Evolutionary conservation across 2,329 filamentous ascomycete genomes (phyloP).

Genomic region (Fusarium nisikadoi): DNA sequence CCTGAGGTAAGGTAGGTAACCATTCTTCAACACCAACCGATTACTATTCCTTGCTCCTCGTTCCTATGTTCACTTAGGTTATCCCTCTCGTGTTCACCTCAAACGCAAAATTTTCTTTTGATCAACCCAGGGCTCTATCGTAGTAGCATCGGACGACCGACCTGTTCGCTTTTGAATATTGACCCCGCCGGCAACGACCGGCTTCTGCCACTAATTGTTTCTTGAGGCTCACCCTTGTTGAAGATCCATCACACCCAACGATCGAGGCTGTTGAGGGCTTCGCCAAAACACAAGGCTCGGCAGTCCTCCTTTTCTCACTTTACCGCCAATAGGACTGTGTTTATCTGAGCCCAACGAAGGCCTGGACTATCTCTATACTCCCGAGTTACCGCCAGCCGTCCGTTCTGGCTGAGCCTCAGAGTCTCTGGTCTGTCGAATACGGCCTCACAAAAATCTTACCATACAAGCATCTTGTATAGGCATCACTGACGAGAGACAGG

Average conservation of each 20-base stretch:
- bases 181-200: slow-evolving; percentile 28
- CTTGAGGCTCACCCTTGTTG: neutral
- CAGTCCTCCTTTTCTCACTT: neutral
- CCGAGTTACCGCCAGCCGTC: neutral
- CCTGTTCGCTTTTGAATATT: neutral
- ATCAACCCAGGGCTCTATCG: neutral
- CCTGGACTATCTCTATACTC: neutral
- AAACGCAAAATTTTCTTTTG: neutral
- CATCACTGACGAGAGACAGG: slow-evolving; percentile 30
- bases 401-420: neutral
- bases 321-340: neutral
- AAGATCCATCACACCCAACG: slow-evolving; percentile 9
- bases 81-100: neutral
- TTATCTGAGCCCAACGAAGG: neutral
- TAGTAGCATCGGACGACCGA: slow-evolving; percentile 8
- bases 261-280: neutral
- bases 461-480: neutral
- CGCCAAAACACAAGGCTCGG: neutral
- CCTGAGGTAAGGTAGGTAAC: too few species aligned
- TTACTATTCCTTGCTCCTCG: slow-evolving; percentile 1
- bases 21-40: slow-evolving; percentile 26
- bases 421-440: neutral
- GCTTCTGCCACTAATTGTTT: slow-evolving; percentile 16
- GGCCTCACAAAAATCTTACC: neutral
- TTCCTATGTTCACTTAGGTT: neutral